A percentile compares a stretch with the other conserved stretches of the same genome.
phyloP scores from a whole-genome alignment of 331 rosid genomes.

The Rhamnella rubrinervis region DNA sequence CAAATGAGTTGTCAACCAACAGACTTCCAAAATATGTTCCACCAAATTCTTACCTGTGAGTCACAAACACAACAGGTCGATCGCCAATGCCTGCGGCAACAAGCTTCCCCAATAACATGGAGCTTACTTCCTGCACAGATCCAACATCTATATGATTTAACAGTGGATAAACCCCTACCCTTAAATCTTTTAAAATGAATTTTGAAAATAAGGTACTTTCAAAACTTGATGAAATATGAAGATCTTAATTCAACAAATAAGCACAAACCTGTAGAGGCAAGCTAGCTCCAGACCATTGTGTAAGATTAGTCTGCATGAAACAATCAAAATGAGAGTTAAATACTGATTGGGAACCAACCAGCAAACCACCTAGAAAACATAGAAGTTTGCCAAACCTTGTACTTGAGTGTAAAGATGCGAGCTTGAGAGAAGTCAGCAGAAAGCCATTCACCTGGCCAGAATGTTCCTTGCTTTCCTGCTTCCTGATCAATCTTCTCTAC shows the following conservation, averaged over 20 bases:
- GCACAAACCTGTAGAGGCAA: conserved; percentile 86
- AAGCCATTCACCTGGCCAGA: conserved; percentile 99
- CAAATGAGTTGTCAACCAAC: no score
- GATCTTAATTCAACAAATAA: conserved; percentile 1
- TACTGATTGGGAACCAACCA: conserved; percentile 20
- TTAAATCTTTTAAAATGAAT: no score
- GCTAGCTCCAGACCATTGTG: conserved; percentile 99
- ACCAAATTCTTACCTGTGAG: conserved; percentile 57
- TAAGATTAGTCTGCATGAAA: conserved; percentile 81
- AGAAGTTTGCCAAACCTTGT: conserved; percentile 61
- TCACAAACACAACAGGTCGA: conserved; percentile 88
- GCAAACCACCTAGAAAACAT: conserved; percentile 8
- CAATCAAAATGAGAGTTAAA: conserved; percentile 34
- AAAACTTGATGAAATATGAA: neutral
- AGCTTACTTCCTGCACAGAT: conserved; percentile 88
- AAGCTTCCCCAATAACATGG: conserved; percentile 88
- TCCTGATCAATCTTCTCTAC: conserved; percentile 98
- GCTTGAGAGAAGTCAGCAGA: conserved; percentile 82
- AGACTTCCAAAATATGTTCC: no score
- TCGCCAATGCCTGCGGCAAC: conserved; percentile 91
- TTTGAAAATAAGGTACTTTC: neutral
- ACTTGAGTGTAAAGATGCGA: conserved; percentile 81
- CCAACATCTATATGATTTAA: conserved; percentile 10
- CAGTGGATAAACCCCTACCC: no score
- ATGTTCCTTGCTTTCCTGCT: conserved; percentile 93